Evolutionary conservation across 2,329 filamentous ascomycete species (phyloP).

Genomic region (Ophiostoma tasmaniense): DNA sequence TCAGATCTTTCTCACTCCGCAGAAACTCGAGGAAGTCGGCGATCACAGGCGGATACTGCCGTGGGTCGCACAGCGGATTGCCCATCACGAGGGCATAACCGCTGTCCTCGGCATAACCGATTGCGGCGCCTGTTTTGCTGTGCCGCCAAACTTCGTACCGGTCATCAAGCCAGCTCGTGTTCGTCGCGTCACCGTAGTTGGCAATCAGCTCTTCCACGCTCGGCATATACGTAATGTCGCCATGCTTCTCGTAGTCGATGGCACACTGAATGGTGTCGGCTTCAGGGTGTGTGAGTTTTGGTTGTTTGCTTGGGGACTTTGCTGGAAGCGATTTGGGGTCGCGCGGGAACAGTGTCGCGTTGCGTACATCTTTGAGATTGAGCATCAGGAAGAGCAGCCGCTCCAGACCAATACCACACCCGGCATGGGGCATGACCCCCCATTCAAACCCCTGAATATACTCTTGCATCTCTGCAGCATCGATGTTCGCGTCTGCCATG

Average conservation of each 20-base stretch:
- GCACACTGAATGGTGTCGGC: slow-evolving; percentile 68
- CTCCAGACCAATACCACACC: slow-evolving; percentile 83
- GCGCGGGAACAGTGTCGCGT: slow-evolving; percentile 78
- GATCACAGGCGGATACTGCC: slow-evolving; percentile 67
- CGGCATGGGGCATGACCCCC: slow-evolving; percentile 81
- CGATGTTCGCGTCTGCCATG: slow-evolving; percentile 67
- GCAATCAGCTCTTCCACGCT: slow-evolving; percentile 80
- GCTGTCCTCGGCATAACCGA: slow-evolving; percentile 71
- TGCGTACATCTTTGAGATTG: slow-evolving; percentile 78
- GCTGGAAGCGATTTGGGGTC: slow-evolving; percentile 80
- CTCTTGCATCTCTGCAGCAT: slow-evolving; percentile 77
- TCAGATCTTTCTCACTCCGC: slow-evolving; percentile 40
- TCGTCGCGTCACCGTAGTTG: slow-evolving; percentile 90
- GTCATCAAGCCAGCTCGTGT: slow-evolving; percentile 88
- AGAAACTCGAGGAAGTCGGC: slow-evolving; percentile 63
- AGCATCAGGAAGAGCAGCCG: slow-evolving; percentile 80
- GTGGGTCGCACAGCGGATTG: slow-evolving; percentile 73
- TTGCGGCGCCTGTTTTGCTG: slow-evolving; percentile 65
- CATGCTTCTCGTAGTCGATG: slow-evolving; percentile 30
- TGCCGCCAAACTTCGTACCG: slow-evolving; percentile 86
- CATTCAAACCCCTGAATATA: slow-evolving; percentile 84
- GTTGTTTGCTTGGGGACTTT: slow-evolving; percentile 34
- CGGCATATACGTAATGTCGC: slow-evolving; percentile 48
- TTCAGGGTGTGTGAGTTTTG: slow-evolving; percentile 72
- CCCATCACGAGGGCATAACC: slow-evolving; percentile 67